Evolutionary conservation across 2,329 filamentous ascomycete genomes (phyloP).

Genomic region (Pseudogymnoascus pannorum): DNA sequence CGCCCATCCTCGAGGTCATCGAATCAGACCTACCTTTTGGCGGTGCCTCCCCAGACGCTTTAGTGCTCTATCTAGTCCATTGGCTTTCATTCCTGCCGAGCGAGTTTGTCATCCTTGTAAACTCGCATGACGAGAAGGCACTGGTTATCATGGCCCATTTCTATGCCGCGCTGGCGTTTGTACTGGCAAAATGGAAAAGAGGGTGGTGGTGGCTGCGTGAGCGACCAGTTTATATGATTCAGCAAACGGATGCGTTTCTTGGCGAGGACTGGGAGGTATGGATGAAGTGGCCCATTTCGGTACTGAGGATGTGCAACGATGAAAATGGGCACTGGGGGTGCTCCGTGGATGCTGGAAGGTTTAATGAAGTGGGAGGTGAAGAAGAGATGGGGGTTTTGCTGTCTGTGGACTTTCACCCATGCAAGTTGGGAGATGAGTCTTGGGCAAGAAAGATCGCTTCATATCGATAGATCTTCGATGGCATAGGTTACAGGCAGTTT

Average conservation of each 20-base stretch:
- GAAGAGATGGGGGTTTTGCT: constrained; percentile 1
- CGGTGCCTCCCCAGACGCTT: constrained; percentile 12
- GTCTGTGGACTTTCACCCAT: not conserved
- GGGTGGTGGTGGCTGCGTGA: constrained; percentile 19
- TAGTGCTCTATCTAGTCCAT: constrained; percentile 16
- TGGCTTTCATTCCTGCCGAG: constrained; percentile 17
- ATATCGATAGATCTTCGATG: not conserved
- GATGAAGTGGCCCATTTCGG: constrained; percentile 16
- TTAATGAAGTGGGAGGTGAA: not conserved
- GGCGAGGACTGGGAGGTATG: constrained; percentile 14
- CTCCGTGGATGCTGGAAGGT: not conserved
- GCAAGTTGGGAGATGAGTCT: constrained; percentile 2
- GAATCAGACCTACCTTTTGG: not conserved
- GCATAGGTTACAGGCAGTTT: not conserved
- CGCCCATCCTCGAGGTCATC: not conserved
- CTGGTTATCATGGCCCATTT: constrained; percentile 17
- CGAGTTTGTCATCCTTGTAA: constrained; percentile 14
- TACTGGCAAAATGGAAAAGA: constrained; percentile 10
- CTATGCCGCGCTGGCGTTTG: constrained; percentile 17
- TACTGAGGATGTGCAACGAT: not conserved
- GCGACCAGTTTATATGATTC: constrained; percentile 18
- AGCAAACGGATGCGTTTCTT: constrained; percentile 15
- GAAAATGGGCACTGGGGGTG: not conserved
- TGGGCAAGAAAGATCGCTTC: not conserved
- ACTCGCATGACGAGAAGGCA: constrained; percentile 14